Evolutionary conservation across 331 rosid genomes (phyloP).

Genomic region (Saraca asoca): DNA sequence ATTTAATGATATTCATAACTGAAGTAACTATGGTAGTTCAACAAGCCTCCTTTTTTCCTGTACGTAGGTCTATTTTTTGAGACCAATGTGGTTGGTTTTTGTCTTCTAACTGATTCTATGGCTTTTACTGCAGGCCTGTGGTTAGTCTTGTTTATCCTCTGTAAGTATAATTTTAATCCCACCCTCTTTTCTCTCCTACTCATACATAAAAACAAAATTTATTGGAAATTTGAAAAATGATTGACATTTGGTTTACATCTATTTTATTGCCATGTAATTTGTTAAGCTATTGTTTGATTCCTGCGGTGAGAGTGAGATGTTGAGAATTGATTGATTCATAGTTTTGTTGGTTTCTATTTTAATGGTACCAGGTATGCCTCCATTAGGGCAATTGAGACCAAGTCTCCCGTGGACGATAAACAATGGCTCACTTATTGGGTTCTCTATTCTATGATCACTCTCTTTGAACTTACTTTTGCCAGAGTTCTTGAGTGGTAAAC

Average conservation of each 20-base stretch:
- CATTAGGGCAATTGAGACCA: slow-evolving; percentile 84
- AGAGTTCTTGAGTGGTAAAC: slow-evolving; percentile 81
- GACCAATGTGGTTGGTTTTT: neutral
- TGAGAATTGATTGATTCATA: slow-evolving; percentile 17
- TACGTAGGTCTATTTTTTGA: neutral
- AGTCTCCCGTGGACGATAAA: slow-evolving; percentile 80
- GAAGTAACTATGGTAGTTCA: neutral
- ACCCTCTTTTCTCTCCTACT: neutral
- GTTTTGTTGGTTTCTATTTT: slow-evolving; percentile 14
- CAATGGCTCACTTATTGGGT: slow-evolving; percentile 99
- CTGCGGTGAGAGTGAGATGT: too few relatives aligned
- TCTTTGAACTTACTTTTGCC: slow-evolving; percentile 85
- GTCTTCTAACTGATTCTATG: slow-evolving; percentile 1
- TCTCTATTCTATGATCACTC: slow-evolving; percentile 87
- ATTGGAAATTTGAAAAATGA: neutral
- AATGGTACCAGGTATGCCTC: slow-evolving; percentile 72
- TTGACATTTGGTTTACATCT: neutral
- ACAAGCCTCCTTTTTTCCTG: neutral
- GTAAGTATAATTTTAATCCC: slow-evolving; percentile 51
- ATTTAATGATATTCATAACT: neutral
- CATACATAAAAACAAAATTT: neutral
- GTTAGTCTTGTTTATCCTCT: slow-evolving; percentile 92
- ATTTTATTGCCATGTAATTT: neutral
- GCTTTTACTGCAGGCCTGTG: slow-evolving; percentile 72
- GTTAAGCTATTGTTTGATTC: neutral